Percentiles rank a stretch among this genome's conserved stretches.
Evolutionary conservation across 2,329 filamentous ascomycete genomes (phyloP).

Genomic region (Rachicladosporium sp.): DNA sequence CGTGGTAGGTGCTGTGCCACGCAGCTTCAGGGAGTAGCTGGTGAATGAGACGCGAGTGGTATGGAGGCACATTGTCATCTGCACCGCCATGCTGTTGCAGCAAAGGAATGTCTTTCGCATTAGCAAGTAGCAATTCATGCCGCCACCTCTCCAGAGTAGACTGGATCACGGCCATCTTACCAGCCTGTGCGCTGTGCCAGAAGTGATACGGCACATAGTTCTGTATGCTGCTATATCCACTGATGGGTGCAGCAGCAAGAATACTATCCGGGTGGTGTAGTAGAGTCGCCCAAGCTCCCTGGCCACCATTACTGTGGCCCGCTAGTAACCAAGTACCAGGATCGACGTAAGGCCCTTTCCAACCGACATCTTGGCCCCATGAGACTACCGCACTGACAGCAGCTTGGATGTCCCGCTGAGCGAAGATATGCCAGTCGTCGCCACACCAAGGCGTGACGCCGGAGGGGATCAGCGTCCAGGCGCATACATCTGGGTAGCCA

Average conservation of each 20-base stretch:
- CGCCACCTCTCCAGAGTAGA: conserved; percentile 40
- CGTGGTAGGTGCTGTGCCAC: conserved; percentile 35
- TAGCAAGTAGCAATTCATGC: conserved; percentile 42
- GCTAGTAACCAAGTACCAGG: conserved; percentile 38
- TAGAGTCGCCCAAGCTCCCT: conserved; percentile 45
- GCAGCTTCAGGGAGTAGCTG: conserved; percentile 34
- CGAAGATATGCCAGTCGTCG: conserved; percentile 52
- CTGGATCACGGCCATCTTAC: conserved; percentile 35
- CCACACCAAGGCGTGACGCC: conserved; percentile 48
- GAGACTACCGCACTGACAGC: conserved; percentile 36
- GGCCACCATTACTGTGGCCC: conserved; percentile 50
- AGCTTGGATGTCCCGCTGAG: conserved; percentile 43
- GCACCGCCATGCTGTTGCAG: conserved; percentile 44
- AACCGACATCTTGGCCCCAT: conserved; percentile 38
- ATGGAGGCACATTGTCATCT: conserved; percentile 48
- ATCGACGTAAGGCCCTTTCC: conserved; percentile 37
- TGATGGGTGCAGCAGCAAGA: conserved; percentile 43
- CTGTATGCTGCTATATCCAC: conserved; percentile 47
- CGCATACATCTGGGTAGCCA: conserved; percentile 38
- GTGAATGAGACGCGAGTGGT: conserved; percentile 43
- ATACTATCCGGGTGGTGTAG: conserved; percentile 47
- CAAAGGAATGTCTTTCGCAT: conserved; percentile 40
- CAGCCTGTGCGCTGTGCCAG: conserved; percentile 43
- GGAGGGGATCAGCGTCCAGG: conserved; percentile 44
- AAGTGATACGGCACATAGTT: conserved; percentile 46